Percentiles rank a stretch among this genome's conserved stretches.
These are phyloP conservation scores for Rhizophagus sp. DNA, from an alignment of 192 early-diverging fungal genomes.

Conservation along the genomic window DNA sequence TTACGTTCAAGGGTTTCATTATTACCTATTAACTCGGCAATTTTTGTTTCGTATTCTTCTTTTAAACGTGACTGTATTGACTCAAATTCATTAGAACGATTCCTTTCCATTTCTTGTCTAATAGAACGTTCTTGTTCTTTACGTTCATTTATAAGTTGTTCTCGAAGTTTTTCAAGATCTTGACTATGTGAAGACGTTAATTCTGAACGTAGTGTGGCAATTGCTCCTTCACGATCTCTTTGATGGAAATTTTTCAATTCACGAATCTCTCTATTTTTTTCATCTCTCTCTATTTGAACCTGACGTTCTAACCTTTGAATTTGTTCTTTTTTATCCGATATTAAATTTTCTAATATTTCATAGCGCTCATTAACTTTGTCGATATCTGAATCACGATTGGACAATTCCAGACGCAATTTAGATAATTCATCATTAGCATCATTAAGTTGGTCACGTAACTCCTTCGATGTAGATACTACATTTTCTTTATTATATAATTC, in stretches of 20 bases:
- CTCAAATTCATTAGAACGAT: not conserved
- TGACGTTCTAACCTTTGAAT: constrained; percentile 1
- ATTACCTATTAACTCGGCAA: not conserved
- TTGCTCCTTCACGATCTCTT: not conserved
- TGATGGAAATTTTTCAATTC: not conserved
- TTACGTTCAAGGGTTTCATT: not conserved
- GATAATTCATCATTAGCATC: constrained; percentile 14
- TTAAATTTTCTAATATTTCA: not conserved
- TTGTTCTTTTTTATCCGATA: not conserved
- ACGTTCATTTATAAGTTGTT: not conserved
- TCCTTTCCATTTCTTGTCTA: not conserved
- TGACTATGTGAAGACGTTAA: not conserved
- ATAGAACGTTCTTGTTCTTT: not conserved
- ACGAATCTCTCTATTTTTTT: not conserved
- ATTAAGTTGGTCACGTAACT: not conserved
- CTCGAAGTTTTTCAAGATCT: constrained; percentile 9
- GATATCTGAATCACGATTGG: not conserved
- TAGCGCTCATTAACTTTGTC: not conserved
- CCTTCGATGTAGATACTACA: not conserved
- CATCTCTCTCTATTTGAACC: not conserved
- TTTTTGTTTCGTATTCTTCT: not conserved
- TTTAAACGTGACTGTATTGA: not conserved
- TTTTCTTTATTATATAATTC: not conserved
- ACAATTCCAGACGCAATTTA: not conserved
- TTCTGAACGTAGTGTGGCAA: not conserved